Evolutionary conservation across 2,329 filamentous ascomycete genomes (phyloP), one percentile per base, ranked within the genome.

Genomic region (Coniochaeta sp.): DNA sequence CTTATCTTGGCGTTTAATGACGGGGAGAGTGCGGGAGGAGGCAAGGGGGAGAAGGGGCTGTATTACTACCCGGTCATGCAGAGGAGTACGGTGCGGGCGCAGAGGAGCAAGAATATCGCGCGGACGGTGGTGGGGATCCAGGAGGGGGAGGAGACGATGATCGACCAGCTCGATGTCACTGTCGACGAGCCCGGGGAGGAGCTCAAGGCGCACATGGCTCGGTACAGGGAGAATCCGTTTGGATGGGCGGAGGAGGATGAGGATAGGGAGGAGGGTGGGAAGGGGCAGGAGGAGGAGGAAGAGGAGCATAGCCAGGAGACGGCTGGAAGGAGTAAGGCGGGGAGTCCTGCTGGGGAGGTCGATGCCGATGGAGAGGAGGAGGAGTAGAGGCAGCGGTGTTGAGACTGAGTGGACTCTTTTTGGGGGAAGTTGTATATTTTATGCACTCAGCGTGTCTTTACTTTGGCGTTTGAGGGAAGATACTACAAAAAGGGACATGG

Each of bases 31-130:
- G 70, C 62, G 55, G 14, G 47, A 4, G 19, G 43, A 3, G 9
- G 40, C 11, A 61, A 61, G 33, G 58, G 64, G 40, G 77, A 83
- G 64, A 84, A 83, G 70, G 86, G 80, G 7, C 83, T 81, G 14
- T 88, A 86, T 71, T 89, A 88, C 72, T 89, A 89, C 66, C 87
- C 87, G 4, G 79, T 89, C 63, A 82, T 89, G 73, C 85, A 88
- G 71, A 82, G 84, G 59, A 83, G 80, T 55, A 78, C 79, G 24
- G 83, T 89, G 67, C 79, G 84, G 52, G 84, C 84, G 33, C 85
- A 87, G 72, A 80, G 86, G 61, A 81, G 79, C 62, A 87, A 84
- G 77, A 85, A 85, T 68, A 86, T 87, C 64, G 79, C 82, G 54
- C 80, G 81, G 55, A 81, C 76, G 34, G 75, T 75, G 52, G 80